A percentile compares a stretch with the other conserved stretches of the same genome.
These are phyloP conservation scores for Sequoia sempervirens DNA, from an alignment of 75 land plant genomes.

Conservation along the genomic window DNA sequence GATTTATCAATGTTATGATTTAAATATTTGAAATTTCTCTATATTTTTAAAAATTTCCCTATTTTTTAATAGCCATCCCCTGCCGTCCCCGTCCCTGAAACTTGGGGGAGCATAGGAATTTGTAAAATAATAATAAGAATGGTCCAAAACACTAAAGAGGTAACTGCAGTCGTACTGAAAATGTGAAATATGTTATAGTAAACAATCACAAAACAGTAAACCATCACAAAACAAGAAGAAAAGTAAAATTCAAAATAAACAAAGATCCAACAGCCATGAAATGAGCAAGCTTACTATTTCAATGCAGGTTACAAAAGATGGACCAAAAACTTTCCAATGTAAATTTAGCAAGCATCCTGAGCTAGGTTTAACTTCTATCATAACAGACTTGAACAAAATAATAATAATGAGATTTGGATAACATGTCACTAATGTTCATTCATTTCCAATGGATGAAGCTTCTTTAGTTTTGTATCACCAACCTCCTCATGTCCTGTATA, in stretches of 20 bases:
- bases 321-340: neutral
- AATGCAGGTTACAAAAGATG: neutral
- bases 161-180: neutral
- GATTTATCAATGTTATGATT: too few relatives aligned
- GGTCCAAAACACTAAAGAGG: neutral
- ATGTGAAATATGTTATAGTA: neutral
- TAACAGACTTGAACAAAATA: neutral
- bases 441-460: neutral
- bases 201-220: neutral
- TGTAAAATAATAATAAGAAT: neutral
- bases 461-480: slow-evolving; percentile 5
- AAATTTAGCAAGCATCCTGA: neutral
- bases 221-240: neutral
- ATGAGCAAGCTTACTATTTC: neutral
- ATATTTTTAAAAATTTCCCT: too few relatives aligned
- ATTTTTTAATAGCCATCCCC: too few relatives aligned
- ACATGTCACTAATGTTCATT: neutral
- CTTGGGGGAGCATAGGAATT: neutral
- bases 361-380: neutral
- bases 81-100: too few relatives aligned
- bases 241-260: neutral
- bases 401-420: neutral
- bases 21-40: too few relatives aligned
- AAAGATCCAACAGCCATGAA: neutral
- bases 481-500: slow-evolving; percentile 95